Conservation (phyloP, 257 asterid species). For the Vinca minor region DNA sequence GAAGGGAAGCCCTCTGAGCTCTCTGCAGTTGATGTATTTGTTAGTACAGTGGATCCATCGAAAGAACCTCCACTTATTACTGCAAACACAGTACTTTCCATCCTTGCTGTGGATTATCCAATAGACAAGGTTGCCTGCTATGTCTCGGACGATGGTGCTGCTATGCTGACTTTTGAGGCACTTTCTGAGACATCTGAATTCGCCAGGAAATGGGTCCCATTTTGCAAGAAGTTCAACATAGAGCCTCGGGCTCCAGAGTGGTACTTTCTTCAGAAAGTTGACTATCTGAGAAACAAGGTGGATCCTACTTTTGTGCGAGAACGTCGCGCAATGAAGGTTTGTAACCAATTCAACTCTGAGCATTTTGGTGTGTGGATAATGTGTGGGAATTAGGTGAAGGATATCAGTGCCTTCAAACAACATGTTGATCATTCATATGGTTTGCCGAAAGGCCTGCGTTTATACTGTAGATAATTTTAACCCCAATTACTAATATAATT, state of each 20-base stretch:
- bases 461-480: neutral
- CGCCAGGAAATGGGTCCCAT: conserved; percentile 95
- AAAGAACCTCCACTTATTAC: conserved; percentile 97
- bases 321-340: conserved; percentile 96
- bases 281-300: conserved; percentile 81
- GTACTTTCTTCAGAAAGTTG: conserved; percentile 80
- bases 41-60: conserved; percentile 94
- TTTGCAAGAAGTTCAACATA: conserved; percentile 73
- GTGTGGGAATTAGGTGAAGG: neutral
- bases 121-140: conserved; percentile 87
- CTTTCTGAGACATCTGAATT: conserved; percentile 94
- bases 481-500: neutral
- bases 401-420: neutral
- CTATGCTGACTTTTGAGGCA: conserved; percentile 98
- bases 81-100: conserved; percentile 92
- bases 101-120: conserved; percentile 90
- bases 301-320: conserved; percentile 88
- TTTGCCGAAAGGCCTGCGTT: neutral
- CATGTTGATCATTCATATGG: neutral
- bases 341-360: neutral
- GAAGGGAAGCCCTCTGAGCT: conserved; percentile 92
- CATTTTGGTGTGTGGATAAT: neutral
- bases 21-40: conserved; percentile 70
- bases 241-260: conserved; percentile 98
- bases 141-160: conserved; percentile 98